Percentiles rank a stretch among this genome's conserved stretches.
Evolutionary conservation across 1,284 basidiomycete genomes (phyloP).

Genomic region (Farysia itapuensis): DNA sequence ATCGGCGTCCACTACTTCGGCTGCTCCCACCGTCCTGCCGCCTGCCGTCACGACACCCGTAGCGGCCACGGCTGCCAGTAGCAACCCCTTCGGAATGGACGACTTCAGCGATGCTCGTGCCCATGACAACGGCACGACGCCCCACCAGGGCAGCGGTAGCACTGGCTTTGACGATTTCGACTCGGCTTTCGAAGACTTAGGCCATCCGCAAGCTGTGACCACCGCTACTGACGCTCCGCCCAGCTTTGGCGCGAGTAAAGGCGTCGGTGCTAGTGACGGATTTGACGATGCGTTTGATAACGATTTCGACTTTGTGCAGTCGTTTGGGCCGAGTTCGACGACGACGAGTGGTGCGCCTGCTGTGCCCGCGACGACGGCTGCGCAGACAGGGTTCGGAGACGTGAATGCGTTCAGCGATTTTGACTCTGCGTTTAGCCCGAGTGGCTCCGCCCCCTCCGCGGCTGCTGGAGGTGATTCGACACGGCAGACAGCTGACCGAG

Average conservation of each 20-base stretch:
- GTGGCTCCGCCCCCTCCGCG: neutral
- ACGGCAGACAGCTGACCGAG: neutral
- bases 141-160: conserved; percentile 17
- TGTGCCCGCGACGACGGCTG: neutral
- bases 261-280: conserved; percentile 3
- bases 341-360: conserved; percentile 7
- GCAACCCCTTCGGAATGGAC: conserved; percentile 38
- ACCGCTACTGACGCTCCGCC: conserved; percentile 2
- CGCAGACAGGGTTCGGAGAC: neutral
- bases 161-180: conserved; percentile 57
- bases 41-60: conserved; percentile 6
- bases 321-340: conserved; percentile 31
- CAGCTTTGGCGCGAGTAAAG: neutral
- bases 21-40: conserved; percentile 10
- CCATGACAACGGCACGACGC: neutral
- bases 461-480: neutral
- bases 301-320: conserved; percentile 55
- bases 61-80: conserved; percentile 1
- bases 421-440: conserved; percentile 37
- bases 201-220: conserved; percentile 41
- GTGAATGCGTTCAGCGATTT: conserved; percentile 43
- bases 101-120: conserved; percentile 11
- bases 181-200: conserved; percentile 55
- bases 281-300: conserved; percentile 55
- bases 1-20: conserved; percentile 12